These are phyloP conservation scores for Phytophthora sansomeana DNA, from an alignment of 352 stramenopile species.

Conservation along the genomic window DNA sequence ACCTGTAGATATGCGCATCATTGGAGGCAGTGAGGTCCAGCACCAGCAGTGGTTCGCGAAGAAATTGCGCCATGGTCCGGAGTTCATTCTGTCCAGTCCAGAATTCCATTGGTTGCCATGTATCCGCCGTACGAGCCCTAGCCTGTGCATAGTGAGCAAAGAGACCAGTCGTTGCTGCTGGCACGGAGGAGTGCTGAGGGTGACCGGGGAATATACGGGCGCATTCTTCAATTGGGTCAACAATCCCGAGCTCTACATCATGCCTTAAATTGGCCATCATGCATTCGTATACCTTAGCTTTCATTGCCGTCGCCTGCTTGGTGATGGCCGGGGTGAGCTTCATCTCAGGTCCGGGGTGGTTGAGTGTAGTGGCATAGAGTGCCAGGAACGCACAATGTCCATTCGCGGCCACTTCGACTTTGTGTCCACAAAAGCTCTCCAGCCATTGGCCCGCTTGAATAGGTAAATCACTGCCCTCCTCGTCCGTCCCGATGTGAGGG, in stretches of 20 bases:
- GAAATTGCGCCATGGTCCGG: no score
- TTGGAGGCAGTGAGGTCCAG: no score
- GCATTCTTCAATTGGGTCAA: conserved; percentile 2
- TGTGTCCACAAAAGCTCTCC: background rate
- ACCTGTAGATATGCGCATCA: conserved; percentile 8
- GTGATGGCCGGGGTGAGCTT: background rate
- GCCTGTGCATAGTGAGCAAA: background rate
- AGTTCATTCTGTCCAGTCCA: no score
- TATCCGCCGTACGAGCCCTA: no score
- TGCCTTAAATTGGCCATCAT: conserved; percentile 6
- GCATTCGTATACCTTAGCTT: background rate
- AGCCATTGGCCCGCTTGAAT: conserved; percentile 5
- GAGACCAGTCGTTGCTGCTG: background rate
- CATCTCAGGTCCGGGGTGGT: background rate
- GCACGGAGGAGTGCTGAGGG: background rate
- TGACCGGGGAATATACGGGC: background rate
- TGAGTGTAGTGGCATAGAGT: background rate
- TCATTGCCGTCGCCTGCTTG: background rate
- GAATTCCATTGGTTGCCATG: no score
- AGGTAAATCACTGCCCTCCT: background rate
- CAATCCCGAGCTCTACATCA: background rate
- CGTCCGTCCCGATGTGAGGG: background rate
- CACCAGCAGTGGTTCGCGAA: no score
- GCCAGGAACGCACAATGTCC: conserved; percentile 1
- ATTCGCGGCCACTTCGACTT: background rate